phyloP scores from a whole-genome alignment of 495 filamentous ascomycete species.

The Penicillium paradoxum region DNA sequence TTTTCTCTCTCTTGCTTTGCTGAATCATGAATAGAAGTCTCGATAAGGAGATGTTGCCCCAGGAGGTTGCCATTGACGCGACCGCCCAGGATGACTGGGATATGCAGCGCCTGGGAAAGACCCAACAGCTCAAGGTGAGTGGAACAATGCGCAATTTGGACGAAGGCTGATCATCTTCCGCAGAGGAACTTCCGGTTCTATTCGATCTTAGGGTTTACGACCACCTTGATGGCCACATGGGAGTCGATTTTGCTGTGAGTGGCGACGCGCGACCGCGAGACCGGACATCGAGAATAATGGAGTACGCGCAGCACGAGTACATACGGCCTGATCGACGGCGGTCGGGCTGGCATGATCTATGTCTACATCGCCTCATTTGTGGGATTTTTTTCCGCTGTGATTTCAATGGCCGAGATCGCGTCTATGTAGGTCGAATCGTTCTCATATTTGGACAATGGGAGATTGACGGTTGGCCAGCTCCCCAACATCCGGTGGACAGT shows the following conservation, averaged over 20 bases:
- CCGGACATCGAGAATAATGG: background rate
- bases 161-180: conserved; percentile 9
- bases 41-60: conserved; percentile 17
- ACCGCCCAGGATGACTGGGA: conserved; percentile 32
- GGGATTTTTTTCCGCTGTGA: conserved; percentile 39
- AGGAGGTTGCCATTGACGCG: conserved; percentile 19
- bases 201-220: conserved; percentile 45
- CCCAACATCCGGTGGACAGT: conserved; percentile 44
- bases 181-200: conserved; percentile 44
- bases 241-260: conserved; percentile 40
- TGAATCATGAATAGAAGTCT: background rate
- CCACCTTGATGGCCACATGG: conserved; percentile 46
- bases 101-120: conserved; percentile 39
- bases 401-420: conserved; percentile 44
- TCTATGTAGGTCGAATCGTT: conserved; percentile 31
- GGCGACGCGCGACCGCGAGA: background rate
- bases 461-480: conserved; percentile 17
- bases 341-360: conserved; percentile 46
- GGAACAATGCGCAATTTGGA: background rate
- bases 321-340: conserved; percentile 41
- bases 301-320: conserved; percentile 24
- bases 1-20: background rate
- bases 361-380: conserved; percentile 39
- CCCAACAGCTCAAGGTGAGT: conserved; percentile 35
- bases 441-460: background rate